Evolutionary conservation across 2,329 filamentous ascomycete genomes (phyloP).

Genomic region (Blumeria hordei): DNA sequence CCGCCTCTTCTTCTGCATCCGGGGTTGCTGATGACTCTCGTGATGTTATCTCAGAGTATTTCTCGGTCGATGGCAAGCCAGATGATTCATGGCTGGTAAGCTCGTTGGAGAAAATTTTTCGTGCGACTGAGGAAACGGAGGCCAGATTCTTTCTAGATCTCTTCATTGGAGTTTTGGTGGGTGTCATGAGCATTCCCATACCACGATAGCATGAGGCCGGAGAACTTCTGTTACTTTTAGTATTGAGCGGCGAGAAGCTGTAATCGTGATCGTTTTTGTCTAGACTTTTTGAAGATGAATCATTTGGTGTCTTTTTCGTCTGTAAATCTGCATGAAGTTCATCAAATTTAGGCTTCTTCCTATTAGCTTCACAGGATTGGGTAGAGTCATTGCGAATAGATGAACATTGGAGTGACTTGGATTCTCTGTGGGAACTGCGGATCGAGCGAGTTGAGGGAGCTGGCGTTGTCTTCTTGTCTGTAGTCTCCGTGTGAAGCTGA

Average conservation of each 20-base stretch:
- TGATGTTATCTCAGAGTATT: conserved; percentile 16
- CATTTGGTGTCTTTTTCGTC: conserved; percentile 23
- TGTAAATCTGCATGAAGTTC: conserved; percentile 18
- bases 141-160: conserved; percentile 24
- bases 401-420: conserved; percentile 8
- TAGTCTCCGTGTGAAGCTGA: not conserved
- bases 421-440: conserved; percentile 1
- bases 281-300: conserved; percentile 16
- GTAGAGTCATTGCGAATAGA: conserved; percentile 5
- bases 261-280: conserved; percentile 4
- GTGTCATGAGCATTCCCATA: conserved; percentile 45
- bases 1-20: conserved; percentile 29
- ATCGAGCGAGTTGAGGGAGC: conserved; percentile 3
- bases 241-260: not conserved
- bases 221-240: not conserved
- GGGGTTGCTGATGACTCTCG: conserved; percentile 33
- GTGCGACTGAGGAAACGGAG: conserved; percentile 28
- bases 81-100: conserved; percentile 20
- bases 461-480: not conserved
- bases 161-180: conserved; percentile 49
- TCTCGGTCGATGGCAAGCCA: too few relatives aligned
- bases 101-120: conserved; percentile 32
- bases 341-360: conserved; percentile 9
- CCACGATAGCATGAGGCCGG: conserved; percentile 3
- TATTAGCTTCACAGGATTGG: conserved; percentile 10